These are phyloP conservation scores for Solanum medicagineum DNA, from an alignment of 257 asterid species.

Conservation along the genomic window DNA sequence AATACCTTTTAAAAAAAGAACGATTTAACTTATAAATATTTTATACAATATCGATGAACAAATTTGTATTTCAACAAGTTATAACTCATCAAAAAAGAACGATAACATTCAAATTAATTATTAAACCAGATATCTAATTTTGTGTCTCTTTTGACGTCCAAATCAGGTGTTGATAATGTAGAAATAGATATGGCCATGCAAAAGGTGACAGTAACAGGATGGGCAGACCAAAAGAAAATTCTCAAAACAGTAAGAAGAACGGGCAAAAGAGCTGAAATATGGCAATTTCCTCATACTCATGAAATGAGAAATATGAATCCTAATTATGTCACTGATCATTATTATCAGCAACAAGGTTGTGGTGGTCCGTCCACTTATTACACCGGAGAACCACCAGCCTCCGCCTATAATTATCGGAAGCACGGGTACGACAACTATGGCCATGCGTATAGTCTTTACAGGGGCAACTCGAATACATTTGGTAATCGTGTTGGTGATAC, in stretches of 20 bases:
- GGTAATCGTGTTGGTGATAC: slow-evolving; percentile 44
- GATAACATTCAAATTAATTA: background rate
- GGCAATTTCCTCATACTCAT: slow-evolving; percentile 55
- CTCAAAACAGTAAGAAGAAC: slow-evolving; percentile 47
- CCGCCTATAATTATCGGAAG: slow-evolving; percentile 62
- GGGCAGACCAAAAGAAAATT: slow-evolving; percentile 56
- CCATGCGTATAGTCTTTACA: background rate
- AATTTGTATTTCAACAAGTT: background rate
- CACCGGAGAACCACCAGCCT: slow-evolving; percentile 26
- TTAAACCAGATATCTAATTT: background rate
- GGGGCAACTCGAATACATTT: slow-evolving; percentile 24
- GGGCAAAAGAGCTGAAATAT: slow-evolving; percentile 58
- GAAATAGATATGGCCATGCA: slow-evolving; percentile 72
- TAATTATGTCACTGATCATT: slow-evolving; percentile 15
- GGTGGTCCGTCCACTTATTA: slow-evolving; percentile 31
- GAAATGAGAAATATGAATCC: slow-evolving; percentile 27
- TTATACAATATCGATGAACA: background rate
- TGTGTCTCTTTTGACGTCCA: background rate
- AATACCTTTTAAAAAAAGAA: too few relatives aligned
- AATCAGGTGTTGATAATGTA: slow-evolving; percentile 49
- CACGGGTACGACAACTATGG: slow-evolving; percentile 48
- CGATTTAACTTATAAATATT: too few relatives aligned
- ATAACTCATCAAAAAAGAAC: background rate
- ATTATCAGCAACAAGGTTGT: slow-evolving; percentile 12
- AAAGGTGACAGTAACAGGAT: slow-evolving; percentile 65